Percentiles rank a stretch among this genome's conserved stretches.
phyloP scores from a whole-genome alignment of 2,329 filamentous ascomycete species.

The Zymoseptoria ardabiliae region DNA sequence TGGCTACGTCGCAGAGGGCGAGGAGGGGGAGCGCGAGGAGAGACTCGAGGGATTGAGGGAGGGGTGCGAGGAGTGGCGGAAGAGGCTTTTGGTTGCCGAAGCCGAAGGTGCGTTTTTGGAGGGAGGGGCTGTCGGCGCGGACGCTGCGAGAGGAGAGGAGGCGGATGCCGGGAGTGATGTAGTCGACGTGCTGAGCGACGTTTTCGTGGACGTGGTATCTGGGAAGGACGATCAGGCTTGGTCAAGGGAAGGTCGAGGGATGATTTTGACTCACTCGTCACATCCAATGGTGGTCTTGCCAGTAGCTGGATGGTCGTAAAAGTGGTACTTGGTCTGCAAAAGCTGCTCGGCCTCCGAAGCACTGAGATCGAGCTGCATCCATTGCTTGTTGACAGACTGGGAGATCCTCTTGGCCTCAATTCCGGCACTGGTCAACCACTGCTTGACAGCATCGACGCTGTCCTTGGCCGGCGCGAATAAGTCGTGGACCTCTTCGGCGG shows the following conservation, averaged over 20 bases:
- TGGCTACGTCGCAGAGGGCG: constrained; percentile 17
- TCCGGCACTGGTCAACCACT: constrained; percentile 33
- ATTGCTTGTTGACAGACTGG: constrained; percentile 30
- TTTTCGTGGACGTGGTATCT: constrained; percentile 40
- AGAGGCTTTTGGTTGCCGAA: constrained; percentile 6
- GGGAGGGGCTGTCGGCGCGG: constrained; percentile 10
- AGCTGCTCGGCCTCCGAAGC: constrained; percentile 34
- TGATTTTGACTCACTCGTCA: constrained; percentile 28
- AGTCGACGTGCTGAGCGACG: constrained; percentile 46
- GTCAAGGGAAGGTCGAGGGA: background rate
- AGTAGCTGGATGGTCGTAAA: constrained; percentile 51
- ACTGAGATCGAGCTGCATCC: constrained; percentile 38
- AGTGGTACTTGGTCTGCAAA: constrained; percentile 46
- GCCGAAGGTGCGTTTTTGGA: constrained; percentile 16
- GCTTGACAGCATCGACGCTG: constrained; percentile 30
- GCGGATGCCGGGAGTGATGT: constrained; percentile 49
- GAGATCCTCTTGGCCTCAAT: constrained; percentile 27
- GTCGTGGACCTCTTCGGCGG: constrained; percentile 33
- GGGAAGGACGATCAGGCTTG: background rate
- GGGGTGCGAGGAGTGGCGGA: constrained; percentile 10
- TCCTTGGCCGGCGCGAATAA: constrained; percentile 34
- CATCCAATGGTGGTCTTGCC: constrained; percentile 37
- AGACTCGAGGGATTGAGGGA: constrained; percentile 4
- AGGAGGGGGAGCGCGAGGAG: constrained; percentile 7
- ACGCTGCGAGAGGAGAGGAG: constrained; percentile 24